Evolutionary conservation across 2,329 filamentous ascomycete species (phyloP), one percentile per base, ranked within the genome.

Genomic region (Nigrospora oryzae): DNA sequence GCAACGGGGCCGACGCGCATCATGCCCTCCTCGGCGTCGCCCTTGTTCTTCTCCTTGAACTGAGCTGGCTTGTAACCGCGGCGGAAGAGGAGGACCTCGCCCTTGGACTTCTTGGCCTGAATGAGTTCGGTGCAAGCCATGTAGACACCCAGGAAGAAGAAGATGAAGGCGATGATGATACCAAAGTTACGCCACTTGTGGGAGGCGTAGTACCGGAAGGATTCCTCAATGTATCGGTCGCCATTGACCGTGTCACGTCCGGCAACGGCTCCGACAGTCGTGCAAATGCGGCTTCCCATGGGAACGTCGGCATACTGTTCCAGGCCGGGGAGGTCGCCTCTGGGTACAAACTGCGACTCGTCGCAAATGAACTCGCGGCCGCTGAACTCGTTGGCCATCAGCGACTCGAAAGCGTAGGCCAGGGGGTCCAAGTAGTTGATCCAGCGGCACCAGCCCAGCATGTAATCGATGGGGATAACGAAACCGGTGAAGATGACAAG

Each of bases 331-430:
- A 68, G 38, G 19, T 6, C 32, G 0, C 49, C 17, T 46, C 48
- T 62, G 1, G 75, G 75, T 3, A 77, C 63, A 38, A 63, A 71
- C 16, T 61, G 42, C 15, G 36, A 10, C 8, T 14, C 47, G 14
- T 62, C 63, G 59, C 75, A 79, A 0, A 48, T 38, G 60, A 83
- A 91, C 0, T 75, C 49, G 19, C 81, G 77, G 46, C 69, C 65
- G 52, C 79, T 62, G 57, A 94, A 94, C 63, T 95, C 89, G 61
- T 93, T 94, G 51, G 86, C 74, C 74, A 90, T 83, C 17, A 93
- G 70, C 0, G 79, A 69, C 60, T 94, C 88, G 56, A 91, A 94
- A 0, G 79, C 79, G 51, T 93, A 93, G 1, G 77, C 79, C 7
- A 93, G 72, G 2, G 86, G 86, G 48, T 93, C 81, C 32, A 91